Percentiles rank a stretch among this genome's conserved stretches.
phyloP scores from a whole-genome alignment of 768 basidiomycete genomes.

The Butyriboletus loyo region DNA sequence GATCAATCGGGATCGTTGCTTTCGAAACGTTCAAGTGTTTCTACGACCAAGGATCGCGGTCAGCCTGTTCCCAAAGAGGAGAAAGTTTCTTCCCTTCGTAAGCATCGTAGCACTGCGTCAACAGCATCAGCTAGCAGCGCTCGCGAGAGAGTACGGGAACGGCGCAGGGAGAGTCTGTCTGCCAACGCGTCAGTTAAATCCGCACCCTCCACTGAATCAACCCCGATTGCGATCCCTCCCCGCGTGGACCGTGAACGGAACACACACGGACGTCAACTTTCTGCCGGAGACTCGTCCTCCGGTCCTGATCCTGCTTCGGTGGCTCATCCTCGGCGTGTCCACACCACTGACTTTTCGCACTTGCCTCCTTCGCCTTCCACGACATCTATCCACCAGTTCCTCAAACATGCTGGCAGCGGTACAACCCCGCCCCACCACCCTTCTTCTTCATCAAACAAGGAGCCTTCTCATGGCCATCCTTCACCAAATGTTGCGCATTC shows the following conservation, averaged over 20 bases:
- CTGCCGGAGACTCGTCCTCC: slow-evolving; percentile 65
- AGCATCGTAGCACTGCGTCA: slow-evolving; percentile 70
- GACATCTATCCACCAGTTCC: slow-evolving; percentile 83
- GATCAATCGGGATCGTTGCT: slow-evolving; percentile 64
- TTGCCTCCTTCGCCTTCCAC: slow-evolving; percentile 89
- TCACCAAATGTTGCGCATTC: slow-evolving; percentile 77
- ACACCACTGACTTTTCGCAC: slow-evolving; percentile 80
- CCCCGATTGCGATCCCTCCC: slow-evolving; percentile 22
- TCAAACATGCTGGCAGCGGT: slow-evolving; percentile 51
- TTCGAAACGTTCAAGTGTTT: slow-evolving; percentile 43
- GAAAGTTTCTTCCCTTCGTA: slow-evolving; percentile 47
- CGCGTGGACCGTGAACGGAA: slow-evolving; percentile 32
- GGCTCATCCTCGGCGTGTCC: slow-evolving; percentile 54
- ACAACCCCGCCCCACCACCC: slow-evolving; percentile 35
- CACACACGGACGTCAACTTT: slow-evolving; percentile 62
- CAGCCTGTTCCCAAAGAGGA: slow-evolving; percentile 44
- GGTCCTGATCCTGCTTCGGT: slow-evolving; percentile 46
- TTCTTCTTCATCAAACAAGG: slow-evolving; percentile 40
- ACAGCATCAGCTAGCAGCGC: slow-evolving; percentile 37
- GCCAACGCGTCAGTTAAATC: slow-evolving; percentile 40
- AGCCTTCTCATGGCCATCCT: slow-evolving; percentile 40
- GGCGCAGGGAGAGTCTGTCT: slow-evolving; percentile 49
- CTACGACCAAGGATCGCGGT: slow-evolving; percentile 28
- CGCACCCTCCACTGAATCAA: slow-evolving; percentile 13
- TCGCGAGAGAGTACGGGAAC: slow-evolving; percentile 49